Conservation (phyloP, 164 flowering plant genomes). For the Pachysandra terminalis region DNA sequence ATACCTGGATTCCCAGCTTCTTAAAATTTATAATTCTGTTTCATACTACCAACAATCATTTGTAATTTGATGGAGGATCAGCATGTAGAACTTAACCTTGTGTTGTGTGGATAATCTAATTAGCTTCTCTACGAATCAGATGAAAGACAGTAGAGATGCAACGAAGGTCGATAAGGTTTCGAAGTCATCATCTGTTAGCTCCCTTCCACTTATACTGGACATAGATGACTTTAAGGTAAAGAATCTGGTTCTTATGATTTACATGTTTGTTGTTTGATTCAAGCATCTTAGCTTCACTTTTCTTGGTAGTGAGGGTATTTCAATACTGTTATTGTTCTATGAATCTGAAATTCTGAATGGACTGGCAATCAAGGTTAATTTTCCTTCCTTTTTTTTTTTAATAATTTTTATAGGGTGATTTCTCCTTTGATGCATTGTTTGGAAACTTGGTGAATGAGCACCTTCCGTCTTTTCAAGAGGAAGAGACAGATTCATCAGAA, state of each 20-base stretch:
- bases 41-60: too few species aligned
- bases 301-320: not conserved
- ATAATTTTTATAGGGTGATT: constrained; percentile 91
- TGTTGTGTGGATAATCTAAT: constrained; percentile 1
- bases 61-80: not conserved
- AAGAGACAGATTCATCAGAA: constrained; percentile 65
- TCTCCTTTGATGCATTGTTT: constrained; percentile 95
- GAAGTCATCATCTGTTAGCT: constrained; percentile 42
- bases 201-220: constrained; percentile 79
- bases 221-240: constrained; percentile 91
- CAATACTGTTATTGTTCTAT: not conserved
- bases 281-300: too few species aligned
- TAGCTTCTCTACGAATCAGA: constrained; percentile 28
- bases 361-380: not conserved
- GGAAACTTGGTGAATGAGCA: constrained; percentile 87
- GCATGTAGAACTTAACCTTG: not conserved
- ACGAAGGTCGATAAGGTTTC: constrained; percentile 25
- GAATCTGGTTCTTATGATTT: not conserved
- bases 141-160: constrained; percentile 68
- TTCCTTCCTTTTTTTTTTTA: too few species aligned
- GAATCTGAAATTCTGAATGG: not conserved
- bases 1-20: too few species aligned
- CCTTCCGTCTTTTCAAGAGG: constrained; percentile 79
- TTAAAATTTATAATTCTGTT: too few species aligned
- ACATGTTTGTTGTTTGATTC: not conserved